These are phyloP conservation scores for Cystobasidium pallidum DNA, from an alignment of 1,284 basidiomycete genomes.

Conservation along the genomic window DNA sequence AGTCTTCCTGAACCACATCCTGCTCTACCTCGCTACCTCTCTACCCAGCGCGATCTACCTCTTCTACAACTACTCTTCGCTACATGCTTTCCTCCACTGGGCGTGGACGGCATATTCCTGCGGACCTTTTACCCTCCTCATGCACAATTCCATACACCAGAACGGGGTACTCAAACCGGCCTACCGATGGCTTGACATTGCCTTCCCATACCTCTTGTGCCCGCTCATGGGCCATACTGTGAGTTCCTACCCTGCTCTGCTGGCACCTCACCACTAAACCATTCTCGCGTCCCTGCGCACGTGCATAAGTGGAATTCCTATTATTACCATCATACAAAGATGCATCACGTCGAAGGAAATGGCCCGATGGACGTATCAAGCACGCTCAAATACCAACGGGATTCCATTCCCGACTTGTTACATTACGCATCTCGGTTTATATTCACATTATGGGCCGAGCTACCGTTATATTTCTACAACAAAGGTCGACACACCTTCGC, in stretches of 20 bases:
- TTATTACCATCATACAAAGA: conserved; percentile 39
- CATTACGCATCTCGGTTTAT: conserved; percentile 27
- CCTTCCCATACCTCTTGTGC: conserved; percentile 27
- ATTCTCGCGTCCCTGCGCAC: not conserved
- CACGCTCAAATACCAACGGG: conserved; percentile 32
- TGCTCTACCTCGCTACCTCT: conserved; percentile 30
- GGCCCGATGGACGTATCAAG: conserved; percentile 34
- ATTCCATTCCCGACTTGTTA: conserved; percentile 19
- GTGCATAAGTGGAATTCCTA: conserved; percentile 17
- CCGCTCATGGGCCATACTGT: conserved; percentile 38
- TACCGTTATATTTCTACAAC: conserved; percentile 30
- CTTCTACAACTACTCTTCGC: conserved; percentile 27
- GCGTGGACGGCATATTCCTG: conserved; percentile 17
- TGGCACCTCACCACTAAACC: not conserved
- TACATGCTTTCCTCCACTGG: conserved; percentile 22
- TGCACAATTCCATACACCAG: conserved; percentile 40
- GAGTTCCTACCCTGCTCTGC: too few species aligned
- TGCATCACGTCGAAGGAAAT: conserved; percentile 41
- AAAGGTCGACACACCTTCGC: conserved; percentile 16
- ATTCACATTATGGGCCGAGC: conserved; percentile 24
- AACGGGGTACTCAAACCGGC: conserved; percentile 13
- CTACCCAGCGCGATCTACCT: conserved; percentile 30
- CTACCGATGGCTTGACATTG: conserved; percentile 16
- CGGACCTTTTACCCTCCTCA: conserved; percentile 35
- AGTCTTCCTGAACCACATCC: conserved; percentile 39